Percentiles rank a stretch among this genome's conserved stretches.
Conservation (phyloP, 345 rosid genomes). For the Dipteronia dyeriana region DNA sequence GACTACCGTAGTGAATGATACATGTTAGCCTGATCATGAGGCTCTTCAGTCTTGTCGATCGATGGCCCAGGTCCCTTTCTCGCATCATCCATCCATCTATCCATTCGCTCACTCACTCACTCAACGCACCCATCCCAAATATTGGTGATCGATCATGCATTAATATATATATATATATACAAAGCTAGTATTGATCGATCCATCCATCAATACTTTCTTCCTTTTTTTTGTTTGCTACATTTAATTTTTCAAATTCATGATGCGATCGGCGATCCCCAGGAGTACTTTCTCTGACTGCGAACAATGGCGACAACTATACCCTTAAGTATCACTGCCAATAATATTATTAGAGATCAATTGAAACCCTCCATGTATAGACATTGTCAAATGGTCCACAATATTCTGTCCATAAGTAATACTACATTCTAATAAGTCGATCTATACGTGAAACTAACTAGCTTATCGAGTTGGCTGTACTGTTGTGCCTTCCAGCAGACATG, state of each 20-base stretch:
- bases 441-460: not conserved
- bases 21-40: not conserved
- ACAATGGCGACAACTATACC: not conserved
- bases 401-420: not conserved
- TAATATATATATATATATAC: not conserved
- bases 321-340: not conserved
- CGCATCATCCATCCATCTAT: not conserved
- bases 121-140: not conserved
- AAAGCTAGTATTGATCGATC: not conserved
- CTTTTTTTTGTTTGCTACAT: not conserved
- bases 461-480: no score
- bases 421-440: not conserved
- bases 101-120: not conserved
- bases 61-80: not conserved
- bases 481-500: not conserved
- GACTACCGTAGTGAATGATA: slow-evolving; percentile 19
- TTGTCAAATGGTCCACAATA: slow-evolving; percentile 5
- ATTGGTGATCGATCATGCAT: not conserved
- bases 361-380: not conserved
- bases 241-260: not conserved
- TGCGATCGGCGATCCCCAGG: not conserved
- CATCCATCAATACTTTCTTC: no score
- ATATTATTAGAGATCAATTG: not conserved
- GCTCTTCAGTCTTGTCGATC: not conserved
- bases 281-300: slow-evolving; percentile 4